Evolutionary conservation across 805 yeast species (phyloP).

Genomic region (Metschnikowia reukaufii): DNA sequence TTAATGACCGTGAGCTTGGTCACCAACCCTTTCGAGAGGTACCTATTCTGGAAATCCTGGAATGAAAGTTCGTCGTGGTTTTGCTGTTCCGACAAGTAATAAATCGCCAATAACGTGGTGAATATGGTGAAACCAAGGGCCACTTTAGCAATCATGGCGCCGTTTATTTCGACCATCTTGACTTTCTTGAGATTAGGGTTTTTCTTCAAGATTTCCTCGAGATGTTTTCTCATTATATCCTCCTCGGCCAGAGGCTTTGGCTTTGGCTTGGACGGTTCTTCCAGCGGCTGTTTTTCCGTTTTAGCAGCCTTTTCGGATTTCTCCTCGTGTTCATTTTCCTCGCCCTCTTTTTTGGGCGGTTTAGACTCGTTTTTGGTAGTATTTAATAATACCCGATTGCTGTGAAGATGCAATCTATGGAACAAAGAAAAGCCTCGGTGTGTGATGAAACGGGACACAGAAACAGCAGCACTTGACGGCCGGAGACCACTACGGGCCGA

Average conservation of each 20-base stretch:
- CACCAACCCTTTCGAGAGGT: slow-evolving; percentile 76
- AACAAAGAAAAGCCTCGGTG: slow-evolving; percentile 9
- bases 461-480: not conserved
- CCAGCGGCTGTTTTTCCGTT: slow-evolving; percentile 12
- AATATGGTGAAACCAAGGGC: slow-evolving; percentile 20
- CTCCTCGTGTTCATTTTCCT: slow-evolving; percentile 9
- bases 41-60: slow-evolving; percentile 83
- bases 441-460: not conserved
- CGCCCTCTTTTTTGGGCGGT: not conserved
- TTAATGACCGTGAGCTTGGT: slow-evolving; percentile 72
- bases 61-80: slow-evolving; percentile 45
- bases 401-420: slow-evolving; percentile 7
- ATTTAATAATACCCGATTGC: slow-evolving; percentile 1
- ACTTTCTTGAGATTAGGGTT: slow-evolving; percentile 32
- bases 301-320: slow-evolving; percentile 21
- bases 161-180: slow-evolving; percentile 29
- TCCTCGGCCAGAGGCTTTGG: slow-evolving; percentile 25
- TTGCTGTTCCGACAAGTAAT: slow-evolving; percentile 17
- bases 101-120: slow-evolving; percentile 17
- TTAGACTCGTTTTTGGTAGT: not conserved
- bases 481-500: not conserved
- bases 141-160: slow-evolving; percentile 12
- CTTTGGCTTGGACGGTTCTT: slow-evolving; percentile 1
- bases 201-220: slow-evolving; percentile 31
- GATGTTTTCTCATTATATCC: slow-evolving; percentile 34